These are phyloP conservation scores for Botrytis hyacinthi DNA, from an alignment of 2,329 filamentous ascomycete genomes.

Conservation along the genomic window DNA sequence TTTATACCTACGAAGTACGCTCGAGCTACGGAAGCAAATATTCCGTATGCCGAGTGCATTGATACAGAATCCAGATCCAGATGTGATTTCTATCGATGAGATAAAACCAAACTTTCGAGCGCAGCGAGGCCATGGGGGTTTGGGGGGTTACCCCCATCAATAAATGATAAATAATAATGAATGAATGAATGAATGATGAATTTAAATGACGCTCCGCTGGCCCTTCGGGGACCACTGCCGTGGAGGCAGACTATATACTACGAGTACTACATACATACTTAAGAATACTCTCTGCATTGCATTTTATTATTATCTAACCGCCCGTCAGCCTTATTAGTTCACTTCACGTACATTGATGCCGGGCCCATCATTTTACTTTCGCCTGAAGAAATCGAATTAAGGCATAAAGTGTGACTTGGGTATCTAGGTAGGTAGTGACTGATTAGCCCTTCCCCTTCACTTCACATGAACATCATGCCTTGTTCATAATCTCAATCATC, in stretches of 20 bases:
- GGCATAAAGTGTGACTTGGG: neutral
- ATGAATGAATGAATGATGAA: neutral
- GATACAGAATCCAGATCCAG: neutral
- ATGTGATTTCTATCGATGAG: neutral
- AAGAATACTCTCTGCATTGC: neutral
- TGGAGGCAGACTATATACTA: slow-evolving; percentile 1
- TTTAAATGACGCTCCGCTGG: neutral
- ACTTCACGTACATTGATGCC: neutral
- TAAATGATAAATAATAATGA: neutral
- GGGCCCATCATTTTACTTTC: neutral
- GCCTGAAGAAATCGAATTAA: neutral
- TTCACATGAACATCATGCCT: neutral
- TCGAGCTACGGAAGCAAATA: neutral
- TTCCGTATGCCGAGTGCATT: neutral
- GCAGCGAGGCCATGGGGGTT: neutral
- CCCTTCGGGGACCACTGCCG: neutral
- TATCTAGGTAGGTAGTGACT: neutral
- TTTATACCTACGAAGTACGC: neutral
- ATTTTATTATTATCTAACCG: neutral
- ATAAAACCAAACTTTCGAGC: neutral
- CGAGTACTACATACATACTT: neutral
- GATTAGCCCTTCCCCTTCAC: neutral
- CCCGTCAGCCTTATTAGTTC: neutral
- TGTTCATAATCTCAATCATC: neutral
- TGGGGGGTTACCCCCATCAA: neutral